Evolutionary conservation across 257 asterid species (phyloP), one percentile per base, ranked within the genome.

Genomic region (Solanum paucissectum): DNA sequence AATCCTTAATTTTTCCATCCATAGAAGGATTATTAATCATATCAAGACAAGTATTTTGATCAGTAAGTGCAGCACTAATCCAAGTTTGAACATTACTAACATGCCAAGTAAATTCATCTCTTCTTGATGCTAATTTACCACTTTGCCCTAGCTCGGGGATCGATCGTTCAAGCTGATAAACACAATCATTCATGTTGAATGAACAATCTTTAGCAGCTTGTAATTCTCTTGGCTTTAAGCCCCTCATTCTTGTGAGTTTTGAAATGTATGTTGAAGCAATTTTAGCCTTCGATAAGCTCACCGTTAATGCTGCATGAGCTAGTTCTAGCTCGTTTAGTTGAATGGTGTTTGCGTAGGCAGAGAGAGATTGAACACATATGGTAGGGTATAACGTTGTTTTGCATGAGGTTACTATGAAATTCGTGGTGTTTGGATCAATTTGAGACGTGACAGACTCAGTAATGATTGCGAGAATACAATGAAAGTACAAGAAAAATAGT

Each of bases 51-150:
- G 88, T 90, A 44, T 82, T 91, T 2, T 94, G 93, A 60, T 94
- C 96, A 7, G 97, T 94, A 58, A 95, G 83, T 58, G 98, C 99
- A 9, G 97, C 91, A 88, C 98, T 96, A 91, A 94, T 93, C 99
- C 99, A 95, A 1, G 99, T 95, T 77, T 90, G 88, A 18, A 91
- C 92, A 52, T 94, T 94, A 88, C 94, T 93, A 6, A 92, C 92
- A 68, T 90, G 94, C 95, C 94, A 93, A 27, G 85, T 66, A 72
- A 94, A 94, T 38, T 92, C 32, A 37, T 74, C 91, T 89, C 86
- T 91, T 23, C 91, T 90, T 1, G 90, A 60, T 4, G 83, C 66
- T 69, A 84, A 88, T 1, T 87, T 42, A 21, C 87, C 90, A 86
- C 92, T 55, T 33, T 86, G 58, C 1, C 71, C 94, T 42, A 95